Evolutionary conservation across 305 asterid genomes (phyloP).

Genomic region (Stenogyne calaminthoides): DNA sequence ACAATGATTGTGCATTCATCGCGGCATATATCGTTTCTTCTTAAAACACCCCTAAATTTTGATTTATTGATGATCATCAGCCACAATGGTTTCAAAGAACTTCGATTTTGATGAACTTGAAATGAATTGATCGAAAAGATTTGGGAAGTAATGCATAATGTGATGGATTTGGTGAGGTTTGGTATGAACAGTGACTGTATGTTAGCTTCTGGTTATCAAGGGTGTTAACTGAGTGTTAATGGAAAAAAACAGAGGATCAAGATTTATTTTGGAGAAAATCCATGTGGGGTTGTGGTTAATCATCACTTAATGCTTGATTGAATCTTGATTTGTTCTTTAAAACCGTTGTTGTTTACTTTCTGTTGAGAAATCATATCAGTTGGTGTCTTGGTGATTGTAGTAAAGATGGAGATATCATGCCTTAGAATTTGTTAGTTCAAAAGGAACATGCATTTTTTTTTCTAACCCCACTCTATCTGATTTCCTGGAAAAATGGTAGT

Average conservation of each 20-base stretch:
- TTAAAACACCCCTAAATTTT: constrained; percentile 57
- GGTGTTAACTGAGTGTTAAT: constrained; percentile 22
- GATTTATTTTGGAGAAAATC: constrained; percentile 26
- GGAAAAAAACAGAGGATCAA: constrained; percentile 29
- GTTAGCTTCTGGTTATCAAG: constrained; percentile 42
- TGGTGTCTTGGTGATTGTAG: constrained; percentile 10
- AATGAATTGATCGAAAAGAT: constrained; percentile 47
- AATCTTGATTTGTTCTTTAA: constrained; percentile 1
- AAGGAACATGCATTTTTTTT: not conserved
- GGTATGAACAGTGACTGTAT: constrained; percentile 53
- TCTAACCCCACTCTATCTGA: constrained; percentile 35
- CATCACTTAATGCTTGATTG: not conserved
- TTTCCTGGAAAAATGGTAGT: not conserved
- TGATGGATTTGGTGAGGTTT: constrained; percentile 34
- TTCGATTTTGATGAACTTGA: constrained; percentile 44
- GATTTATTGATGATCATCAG: constrained; percentile 29
- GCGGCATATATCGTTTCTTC: constrained; percentile 46
- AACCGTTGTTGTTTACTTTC: constrained; percentile 34
- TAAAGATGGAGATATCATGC: constrained; percentile 15
- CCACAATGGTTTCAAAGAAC: constrained; percentile 54
- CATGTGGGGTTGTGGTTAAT: constrained; percentile 36
- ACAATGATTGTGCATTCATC: constrained; percentile 55
- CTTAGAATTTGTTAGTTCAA: constrained; percentile 21
- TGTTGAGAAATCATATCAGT: constrained; percentile 41
- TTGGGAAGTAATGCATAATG: constrained; percentile 36